phyloP scores from a whole-genome alignment of 164 flowering plant species.

The Annona squamosa region DNA sequence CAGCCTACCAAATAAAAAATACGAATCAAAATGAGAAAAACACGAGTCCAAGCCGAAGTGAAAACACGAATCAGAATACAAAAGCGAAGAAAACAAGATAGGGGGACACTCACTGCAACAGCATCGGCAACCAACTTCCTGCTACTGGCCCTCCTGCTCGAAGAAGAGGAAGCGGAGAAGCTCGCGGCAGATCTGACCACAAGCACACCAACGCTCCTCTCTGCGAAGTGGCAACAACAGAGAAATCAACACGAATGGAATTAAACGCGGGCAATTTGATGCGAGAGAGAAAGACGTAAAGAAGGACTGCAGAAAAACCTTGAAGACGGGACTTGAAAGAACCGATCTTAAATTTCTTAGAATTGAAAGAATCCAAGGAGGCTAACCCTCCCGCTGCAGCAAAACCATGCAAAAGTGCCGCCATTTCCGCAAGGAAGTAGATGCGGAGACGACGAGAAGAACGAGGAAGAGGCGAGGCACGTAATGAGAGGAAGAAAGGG shows the following conservation, averaged over 20 bases:
- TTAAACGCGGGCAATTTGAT: too few species aligned
- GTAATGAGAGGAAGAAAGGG: not conserved
- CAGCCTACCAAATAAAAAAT: slow-evolving; percentile 23
- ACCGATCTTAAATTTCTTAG: slow-evolving; percentile 22
- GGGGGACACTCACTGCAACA: slow-evolving; percentile 40
- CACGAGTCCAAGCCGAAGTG: not conserved
- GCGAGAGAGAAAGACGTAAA: not conserved
- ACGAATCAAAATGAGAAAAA: not conserved
- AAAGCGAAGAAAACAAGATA: not conserved
- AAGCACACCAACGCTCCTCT: slow-evolving; percentile 26
- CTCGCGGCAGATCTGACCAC: slow-evolving; percentile 39
- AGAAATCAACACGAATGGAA: slow-evolving; percentile 3
- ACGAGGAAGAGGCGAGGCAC: not conserved
- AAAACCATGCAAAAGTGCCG: slow-evolving; percentile 35
- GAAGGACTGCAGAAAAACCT: slow-evolving; percentile 13
- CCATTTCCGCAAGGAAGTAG: slow-evolving; percentile 24
- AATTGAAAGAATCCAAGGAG: slow-evolving; percentile 20
- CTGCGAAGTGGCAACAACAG: slow-evolving; percentile 20
- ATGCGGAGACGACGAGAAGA: not conserved
- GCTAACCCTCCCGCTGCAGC: slow-evolving; percentile 37
- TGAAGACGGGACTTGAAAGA: slow-evolving; percentile 18
- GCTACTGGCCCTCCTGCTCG: slow-evolving; percentile 14
- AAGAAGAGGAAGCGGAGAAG: slow-evolving; percentile 7
- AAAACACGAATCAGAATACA: not conserved
- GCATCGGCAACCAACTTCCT: slow-evolving; percentile 37